These are phyloP conservation scores for Acanthamoeba sp. DNA, from an alignment of 208 protist genomes.

Conservation along the genomic window DNA sequence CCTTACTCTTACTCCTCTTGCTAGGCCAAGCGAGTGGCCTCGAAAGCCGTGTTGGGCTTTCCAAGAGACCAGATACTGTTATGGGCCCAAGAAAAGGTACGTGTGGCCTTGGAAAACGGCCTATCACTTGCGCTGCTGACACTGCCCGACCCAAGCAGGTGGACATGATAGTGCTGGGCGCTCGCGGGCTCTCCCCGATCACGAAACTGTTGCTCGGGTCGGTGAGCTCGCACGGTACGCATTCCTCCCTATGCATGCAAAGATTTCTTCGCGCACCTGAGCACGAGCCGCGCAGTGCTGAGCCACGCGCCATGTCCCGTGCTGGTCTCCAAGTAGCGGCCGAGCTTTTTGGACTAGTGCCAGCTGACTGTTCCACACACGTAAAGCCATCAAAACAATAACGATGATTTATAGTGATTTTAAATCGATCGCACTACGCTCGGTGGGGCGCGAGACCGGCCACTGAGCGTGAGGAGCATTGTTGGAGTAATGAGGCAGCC, in stretches of 20 bases:
- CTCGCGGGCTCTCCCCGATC: neutral
- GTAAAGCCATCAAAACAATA: too few species aligned
- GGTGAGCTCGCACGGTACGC: neutral
- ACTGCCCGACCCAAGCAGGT: neutral
- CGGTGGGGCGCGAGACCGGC: too few species aligned
- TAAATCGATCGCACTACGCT: too few species aligned
- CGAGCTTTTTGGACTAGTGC: too few species aligned
- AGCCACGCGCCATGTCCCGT: neutral
- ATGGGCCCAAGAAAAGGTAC: neutral
- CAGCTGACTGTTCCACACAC: too few species aligned
- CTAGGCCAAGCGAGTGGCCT: neutral
- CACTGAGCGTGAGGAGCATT: too few species aligned
- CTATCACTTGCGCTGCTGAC: neutral
- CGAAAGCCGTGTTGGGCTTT: conserved; percentile 6
- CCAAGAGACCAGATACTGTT: neutral
- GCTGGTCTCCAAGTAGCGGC: neutral
- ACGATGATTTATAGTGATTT: too few species aligned
- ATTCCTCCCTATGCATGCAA: neutral
- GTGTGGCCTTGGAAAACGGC: neutral
- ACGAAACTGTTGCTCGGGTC: neutral
- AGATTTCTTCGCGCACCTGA: too few species aligned
- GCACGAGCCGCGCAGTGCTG: neutral
- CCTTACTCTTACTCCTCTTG: neutral
- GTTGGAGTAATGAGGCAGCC: too few species aligned
- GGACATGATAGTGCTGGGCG: neutral